A percentile compares a stretch with the other conserved stretches of the same genome.
These are phyloP conservation scores for Pneumocystis canis DNA, from an alignment of 1,139 yeast genomes.

Conservation along the genomic window DNA sequence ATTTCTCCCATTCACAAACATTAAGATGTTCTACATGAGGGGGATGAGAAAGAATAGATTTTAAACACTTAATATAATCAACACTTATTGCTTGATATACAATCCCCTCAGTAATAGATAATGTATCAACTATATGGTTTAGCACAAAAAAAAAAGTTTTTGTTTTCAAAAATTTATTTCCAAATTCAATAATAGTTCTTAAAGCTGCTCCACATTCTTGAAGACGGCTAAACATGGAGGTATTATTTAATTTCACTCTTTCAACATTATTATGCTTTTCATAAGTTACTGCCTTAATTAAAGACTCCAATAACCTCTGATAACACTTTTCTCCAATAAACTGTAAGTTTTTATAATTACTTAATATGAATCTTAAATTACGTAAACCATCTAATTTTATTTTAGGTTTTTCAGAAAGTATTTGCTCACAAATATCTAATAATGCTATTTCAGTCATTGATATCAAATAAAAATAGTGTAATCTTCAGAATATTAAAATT, in stretches of 20 bases:
- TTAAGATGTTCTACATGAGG: constrained; percentile 8
- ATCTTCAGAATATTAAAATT: background rate
- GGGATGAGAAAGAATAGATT: background rate
- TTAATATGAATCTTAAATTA: background rate
- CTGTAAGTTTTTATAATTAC: background rate
- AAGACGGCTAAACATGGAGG: background rate
- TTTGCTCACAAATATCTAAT: background rate
- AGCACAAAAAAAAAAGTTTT: constrained; percentile 2
- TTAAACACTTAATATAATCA: constrained; percentile 5
- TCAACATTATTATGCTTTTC: background rate
- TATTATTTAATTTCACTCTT: background rate
- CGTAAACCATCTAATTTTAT: background rate
- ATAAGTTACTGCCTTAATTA: background rate
- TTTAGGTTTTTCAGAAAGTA: background rate
- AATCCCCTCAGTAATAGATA: background rate
- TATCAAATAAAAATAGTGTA: background rate
- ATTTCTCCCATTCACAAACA: constrained; percentile 1
- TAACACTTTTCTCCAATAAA: background rate
- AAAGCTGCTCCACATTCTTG: constrained; percentile 2
- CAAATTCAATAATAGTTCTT: background rate
- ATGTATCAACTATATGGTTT: constrained; percentile 1
- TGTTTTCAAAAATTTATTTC: background rate
- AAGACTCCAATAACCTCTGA: background rate
- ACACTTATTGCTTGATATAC: constrained; percentile 4
- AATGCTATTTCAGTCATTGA: background rate